A percentile compares a stretch with the other conserved stretches of the same genome.
Evolutionary conservation across 768 basidiomycete species (phyloP).

Genomic region (Galerina marginata): DNA sequence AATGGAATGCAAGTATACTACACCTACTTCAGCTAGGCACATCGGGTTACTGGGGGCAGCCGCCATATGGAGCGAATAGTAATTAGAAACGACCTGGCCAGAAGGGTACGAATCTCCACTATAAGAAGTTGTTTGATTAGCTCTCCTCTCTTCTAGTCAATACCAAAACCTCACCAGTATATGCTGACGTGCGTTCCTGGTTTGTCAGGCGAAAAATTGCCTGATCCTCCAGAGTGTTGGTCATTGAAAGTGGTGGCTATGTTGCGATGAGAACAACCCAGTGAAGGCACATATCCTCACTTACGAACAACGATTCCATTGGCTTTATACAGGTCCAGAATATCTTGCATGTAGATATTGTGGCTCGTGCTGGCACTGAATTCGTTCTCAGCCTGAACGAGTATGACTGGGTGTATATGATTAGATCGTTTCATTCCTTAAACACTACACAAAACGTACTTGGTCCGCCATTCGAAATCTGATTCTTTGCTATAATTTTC

Average conservation of each 20-base stretch:
- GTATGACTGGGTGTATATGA: conserved; percentile 40
- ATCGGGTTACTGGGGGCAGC: conserved; percentile 52
- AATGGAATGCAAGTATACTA: too few species aligned
- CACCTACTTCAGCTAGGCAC: conserved; percentile 51
- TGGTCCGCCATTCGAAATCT: conserved; percentile 65
- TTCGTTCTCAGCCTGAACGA: conserved; percentile 62
- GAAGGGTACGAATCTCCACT: conserved; percentile 59
- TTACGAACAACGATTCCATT: conserved; percentile 54
- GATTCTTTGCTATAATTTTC: conserved; percentile 55
- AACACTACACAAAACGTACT: conserved; percentile 36
- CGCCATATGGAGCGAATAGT: conserved; percentile 48
- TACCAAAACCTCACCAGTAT: conserved; percentile 41
- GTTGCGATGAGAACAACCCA: not conserved
- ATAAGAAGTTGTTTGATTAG: not conserved
- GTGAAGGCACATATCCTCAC: conserved; percentile 19
- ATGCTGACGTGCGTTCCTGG: conserved; percentile 52
- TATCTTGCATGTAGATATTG: conserved; percentile 55
- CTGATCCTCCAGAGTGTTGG: conserved; percentile 50
- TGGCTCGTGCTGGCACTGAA: conserved; percentile 47
- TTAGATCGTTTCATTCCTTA: not conserved
- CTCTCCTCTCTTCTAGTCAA: not conserved
- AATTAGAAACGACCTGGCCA: conserved; percentile 55
- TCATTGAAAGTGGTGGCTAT: conserved; percentile 56
- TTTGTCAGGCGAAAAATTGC: conserved; percentile 56
- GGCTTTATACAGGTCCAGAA: conserved; percentile 48